These are phyloP conservation scores for Aspergillus tanneri DNA, from an alignment of 2,329 filamentous ascomycete genomes.

Conservation along the genomic window DNA sequence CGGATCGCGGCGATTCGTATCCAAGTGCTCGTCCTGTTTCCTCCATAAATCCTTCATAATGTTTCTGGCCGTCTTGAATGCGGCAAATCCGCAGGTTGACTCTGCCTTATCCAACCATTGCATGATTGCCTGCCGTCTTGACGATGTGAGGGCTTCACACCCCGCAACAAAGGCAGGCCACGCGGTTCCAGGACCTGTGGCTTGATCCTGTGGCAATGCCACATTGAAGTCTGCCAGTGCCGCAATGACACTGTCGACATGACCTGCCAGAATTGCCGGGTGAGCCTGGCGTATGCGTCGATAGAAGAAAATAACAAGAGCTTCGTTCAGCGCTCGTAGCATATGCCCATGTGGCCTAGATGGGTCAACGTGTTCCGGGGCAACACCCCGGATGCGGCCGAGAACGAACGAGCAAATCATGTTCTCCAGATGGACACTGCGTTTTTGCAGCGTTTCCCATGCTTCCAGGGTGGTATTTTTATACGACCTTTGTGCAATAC, in stretches of 20 bases:
- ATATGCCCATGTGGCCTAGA: slow-evolving; percentile 32
- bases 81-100: slow-evolving; percentile 23
- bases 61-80: slow-evolving; percentile 26
- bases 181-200: slow-evolving; percentile 28
- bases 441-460: slow-evolving; percentile 30
- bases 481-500: slow-evolving; percentile 17
- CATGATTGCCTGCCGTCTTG: slow-evolving; percentile 23
- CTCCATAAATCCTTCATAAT: slow-evolving; percentile 32
- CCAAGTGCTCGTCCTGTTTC: slow-evolving; percentile 28
- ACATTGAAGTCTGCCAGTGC: slow-evolving; percentile 33
- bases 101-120: slow-evolving; percentile 28
- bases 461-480: slow-evolving; percentile 20
- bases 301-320: slow-evolving; percentile 46
- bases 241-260: slow-evolving; percentile 38
- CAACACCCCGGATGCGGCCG: slow-evolving; percentile 12
- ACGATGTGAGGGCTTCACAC: slow-evolving; percentile 35
- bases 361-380: slow-evolving; percentile 11
- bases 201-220: slow-evolving; percentile 18
- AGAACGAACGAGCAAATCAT: slow-evolving; percentile 36
- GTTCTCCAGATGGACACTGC: slow-evolving; percentile 32
- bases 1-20: slow-evolving; percentile 19
- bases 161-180: slow-evolving; percentile 46
- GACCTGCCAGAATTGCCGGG: slow-evolving; percentile 39
- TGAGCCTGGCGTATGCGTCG: slow-evolving; percentile 42
- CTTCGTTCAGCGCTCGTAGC: slow-evolving; percentile 41